phyloP scores from a whole-genome alignment of 192 early-diverging fungal species.

The Coemansia sp. region DNA sequence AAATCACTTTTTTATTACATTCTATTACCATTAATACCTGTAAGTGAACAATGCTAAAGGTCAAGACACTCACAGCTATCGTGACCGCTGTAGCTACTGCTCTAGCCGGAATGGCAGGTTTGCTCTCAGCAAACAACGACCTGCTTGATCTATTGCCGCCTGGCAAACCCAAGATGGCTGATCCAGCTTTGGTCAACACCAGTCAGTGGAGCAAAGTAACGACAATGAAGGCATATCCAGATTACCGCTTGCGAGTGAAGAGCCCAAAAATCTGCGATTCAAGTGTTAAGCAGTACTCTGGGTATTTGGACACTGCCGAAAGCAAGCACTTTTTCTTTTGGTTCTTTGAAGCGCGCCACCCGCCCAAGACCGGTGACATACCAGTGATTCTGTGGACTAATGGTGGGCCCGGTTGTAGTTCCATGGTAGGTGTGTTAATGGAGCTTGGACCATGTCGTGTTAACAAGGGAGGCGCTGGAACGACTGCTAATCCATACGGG shows the following conservation, averaged over 20 bases:
- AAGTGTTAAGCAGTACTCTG: slow-evolving; percentile 84
- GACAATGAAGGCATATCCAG: slow-evolving; percentile 60
- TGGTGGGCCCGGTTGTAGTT: slow-evolving; percentile 85
- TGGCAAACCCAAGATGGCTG: not conserved
- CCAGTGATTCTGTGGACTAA: slow-evolving; percentile 79
- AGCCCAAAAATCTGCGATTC: slow-evolving; percentile 79
- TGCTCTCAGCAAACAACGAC: not conserved
- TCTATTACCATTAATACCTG: not conserved
- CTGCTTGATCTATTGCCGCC: not conserved
- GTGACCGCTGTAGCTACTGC: not conserved
- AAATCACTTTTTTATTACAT: not conserved
- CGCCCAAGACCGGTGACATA: slow-evolving; percentile 59
- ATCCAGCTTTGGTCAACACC: slow-evolving; percentile 7
- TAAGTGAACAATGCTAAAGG: not conserved
- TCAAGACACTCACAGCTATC: not conserved
- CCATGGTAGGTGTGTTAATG: slow-evolving; percentile 74
- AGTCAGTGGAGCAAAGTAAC: slow-evolving; percentile 27
- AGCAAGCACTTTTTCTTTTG: slow-evolving; percentile 89
- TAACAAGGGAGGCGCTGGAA: slow-evolving; percentile 67
- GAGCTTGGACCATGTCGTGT: slow-evolving; percentile 87
- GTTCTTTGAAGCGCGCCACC: slow-evolving; percentile 91
- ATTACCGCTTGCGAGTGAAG: slow-evolving; percentile 72
- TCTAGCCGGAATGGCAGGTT: not conserved
- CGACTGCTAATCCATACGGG: slow-evolving; percentile 66
- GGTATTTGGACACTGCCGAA: slow-evolving; percentile 65